Percentiles rank a stretch among this genome's conserved stretches.
Evolutionary conservation across 2,329 filamentous ascomycete species (phyloP).

Genomic region (Colletotrichum paranaense): DNA sequence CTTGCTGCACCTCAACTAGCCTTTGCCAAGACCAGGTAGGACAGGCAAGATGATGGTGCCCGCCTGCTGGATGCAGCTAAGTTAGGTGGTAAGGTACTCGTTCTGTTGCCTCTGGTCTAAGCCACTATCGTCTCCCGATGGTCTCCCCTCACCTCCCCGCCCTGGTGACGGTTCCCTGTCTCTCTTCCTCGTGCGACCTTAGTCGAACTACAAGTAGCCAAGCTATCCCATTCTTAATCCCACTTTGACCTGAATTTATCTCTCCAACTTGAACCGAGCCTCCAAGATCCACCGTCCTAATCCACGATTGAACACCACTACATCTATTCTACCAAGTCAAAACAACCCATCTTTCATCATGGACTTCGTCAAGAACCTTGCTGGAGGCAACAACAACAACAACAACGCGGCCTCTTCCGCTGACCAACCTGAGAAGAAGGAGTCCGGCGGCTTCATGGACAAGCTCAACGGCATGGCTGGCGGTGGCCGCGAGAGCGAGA

Average conservation of each 20-base stretch:
- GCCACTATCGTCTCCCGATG: slow-evolving; percentile 21
- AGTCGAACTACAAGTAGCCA: slow-evolving; percentile 29
- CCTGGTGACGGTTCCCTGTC: slow-evolving; percentile 20
- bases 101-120: slow-evolving; percentile 12
- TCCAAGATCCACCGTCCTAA: neutral
- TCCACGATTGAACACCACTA: neutral
- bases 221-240: slow-evolving; percentile 16
- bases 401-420: slow-evolving; percentile 39
- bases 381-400: slow-evolving; percentile 52
- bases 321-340: neutral
- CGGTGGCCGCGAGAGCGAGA: slow-evolving; percentile 79
- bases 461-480: slow-evolving; percentile 79
- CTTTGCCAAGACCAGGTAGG: slow-evolving; percentile 20
- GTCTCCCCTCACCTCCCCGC: slow-evolving; percentile 18
- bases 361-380: slow-evolving; percentile 67
- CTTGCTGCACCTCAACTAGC: neutral
- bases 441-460: slow-evolving; percentile 69
- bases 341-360: slow-evolving; percentile 48
- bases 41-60: neutral
- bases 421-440: slow-evolving; percentile 45
- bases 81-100: neutral
- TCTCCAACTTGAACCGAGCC: neutral
- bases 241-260: neutral
- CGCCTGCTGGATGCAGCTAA: neutral
- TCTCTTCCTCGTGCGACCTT: slow-evolving; percentile 11